Evolutionary conservation across 441 rosid genomes (phyloP), one percentile per base, ranked within the genome.

Genomic region (Brassica hybrid): DNA sequence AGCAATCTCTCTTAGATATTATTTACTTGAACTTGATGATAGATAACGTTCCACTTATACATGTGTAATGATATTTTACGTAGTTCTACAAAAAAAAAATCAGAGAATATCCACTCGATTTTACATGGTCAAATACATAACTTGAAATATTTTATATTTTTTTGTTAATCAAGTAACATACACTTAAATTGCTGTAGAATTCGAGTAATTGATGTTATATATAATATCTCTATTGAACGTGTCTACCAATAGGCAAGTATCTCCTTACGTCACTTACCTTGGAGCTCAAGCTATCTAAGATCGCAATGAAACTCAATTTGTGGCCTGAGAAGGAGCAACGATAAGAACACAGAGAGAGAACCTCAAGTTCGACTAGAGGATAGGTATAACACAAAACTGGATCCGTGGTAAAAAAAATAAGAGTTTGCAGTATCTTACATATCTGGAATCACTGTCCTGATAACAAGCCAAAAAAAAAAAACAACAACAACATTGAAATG

Each of bases 301-400:
- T 54, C 57, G 9, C 27, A 21, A 57, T 74, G 57, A 57, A 38
- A 12, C 58, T 65, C 18, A 21, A 11, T 23, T 23, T 36, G 13
- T 56, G 56, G 7, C 41, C 5, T 14, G 14, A 14, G 70, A 32
- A 64, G 23, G 27, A 65, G 64, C 25, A 34, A n/a, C 17, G 63
- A 32, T 54, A 5, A 52, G 54, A 65, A 7, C 56, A 7, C 30
- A 65, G n/a, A 13, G 36, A 60, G 65, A 60, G 11, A 65, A 23
- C 58, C 71, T 12, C 57, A 56, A 38, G 23, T 41, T 75, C 43
- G 27, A 61, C 30, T 19, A 58, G 18, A 65, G 65, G n/a, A 43
- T 43, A 21, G 52, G 61, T 43, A 32, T 0, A 45, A 74, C 3
- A 45, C 13, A 48, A 67, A 27, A n/a, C 7, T 45, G 12, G 3